Evolutionary conservation across 805 yeast genomes (phyloP), one percentile per base, ranked within the genome.

Genomic region (Metschnikowia dekortorum): DNA sequence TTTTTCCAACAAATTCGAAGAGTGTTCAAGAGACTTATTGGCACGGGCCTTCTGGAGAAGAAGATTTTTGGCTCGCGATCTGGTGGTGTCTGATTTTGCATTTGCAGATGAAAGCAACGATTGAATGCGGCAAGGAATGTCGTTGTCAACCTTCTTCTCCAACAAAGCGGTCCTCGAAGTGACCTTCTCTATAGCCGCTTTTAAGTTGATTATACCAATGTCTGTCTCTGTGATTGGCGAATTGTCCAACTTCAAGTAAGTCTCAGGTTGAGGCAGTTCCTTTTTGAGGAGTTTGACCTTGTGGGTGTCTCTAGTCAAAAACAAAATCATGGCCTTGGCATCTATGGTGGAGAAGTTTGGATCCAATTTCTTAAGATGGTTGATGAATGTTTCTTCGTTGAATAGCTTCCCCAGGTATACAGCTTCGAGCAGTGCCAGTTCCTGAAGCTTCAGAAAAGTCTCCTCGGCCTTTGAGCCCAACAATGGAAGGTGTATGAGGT

Each of bases 141-240:
- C 53, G 8, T 48, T 55, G 9, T 52, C 47, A 0, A 69, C 47
- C 39, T 61, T 58, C 8, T 22, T 11, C 37, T 64, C 66, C 37
- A 70, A 48, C 10, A 56, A 49, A 1, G 32, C 40, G 8, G 51
- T 57, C 8, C 67, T 61, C 14, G 53, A 61, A 6, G 49, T 48
- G 6, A 68, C 48, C 11, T 52, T 60, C 22, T 48, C 39, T 22
- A 66, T 54, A 22, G 53, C 54, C 7, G 59, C 47, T 40, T 68
- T 62, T 22, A 73, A 33, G 31, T 66, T 56, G 9, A 67, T 60
- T 3, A 73, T 61, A 8, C 63, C 63, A 9, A 65, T 57, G 39
- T 73, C 78, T 32, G 64, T 65, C 5, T 63, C 65, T 1, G 64
- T 52, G 7, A 71, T 55, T 1, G 34, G 8, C 5, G 46, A 35